Evolutionary conservation across 2,329 filamentous ascomycete species (phyloP), one percentile per base, ranked within the genome.

Genomic region (Epichloe sibirici): DNA sequence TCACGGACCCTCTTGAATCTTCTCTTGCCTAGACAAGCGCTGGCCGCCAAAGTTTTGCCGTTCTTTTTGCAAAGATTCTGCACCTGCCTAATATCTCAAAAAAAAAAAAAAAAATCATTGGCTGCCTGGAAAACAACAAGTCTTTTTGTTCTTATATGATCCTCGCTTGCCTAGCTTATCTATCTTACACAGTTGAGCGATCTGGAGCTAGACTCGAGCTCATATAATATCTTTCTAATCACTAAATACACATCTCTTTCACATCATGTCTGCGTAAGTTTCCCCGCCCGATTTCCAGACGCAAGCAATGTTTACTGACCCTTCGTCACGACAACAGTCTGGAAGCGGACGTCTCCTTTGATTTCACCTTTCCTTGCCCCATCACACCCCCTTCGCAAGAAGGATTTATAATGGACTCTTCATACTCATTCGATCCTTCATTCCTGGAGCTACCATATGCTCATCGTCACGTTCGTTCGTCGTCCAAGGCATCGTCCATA

Each of bases 401-500:
- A 28, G 49, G 37, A 34, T 56, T 61, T 44, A 31, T 50, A 52
- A 59, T 66, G 59, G 57, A 55, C 48, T 51, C 52, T n/a, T 25
- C 57, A 61, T 79, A 74, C 64, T 70, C 71, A 55, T 81, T 81
- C 68, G 77, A 82, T 59, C 69, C 75, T 45, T 73, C 77, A 52
- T 69, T 82, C 53, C 70, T 81, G 57, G 76, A 80, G 58, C 72
- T 80, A 55, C 71, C 78, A 25, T 79, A 70, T 66, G 66, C 67
- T 64, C 69, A 69, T 55, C 72, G 71, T 58, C 82, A 87, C 66
- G 74, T 72, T 65, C 81, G 82, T 63, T 80, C 79, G 62, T 75
- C 77, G 54, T 87, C 84, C 58, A 79, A 82, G 61, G 76, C 78
- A 49, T 86, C 78, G 46, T 86, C 85, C 57, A 71, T 81, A 62